Evolutionary conservation across 1,139 yeast genomes (phyloP), one percentile per base, ranked within the genome.

Genomic region (Hansenula lynferdii): DNA sequence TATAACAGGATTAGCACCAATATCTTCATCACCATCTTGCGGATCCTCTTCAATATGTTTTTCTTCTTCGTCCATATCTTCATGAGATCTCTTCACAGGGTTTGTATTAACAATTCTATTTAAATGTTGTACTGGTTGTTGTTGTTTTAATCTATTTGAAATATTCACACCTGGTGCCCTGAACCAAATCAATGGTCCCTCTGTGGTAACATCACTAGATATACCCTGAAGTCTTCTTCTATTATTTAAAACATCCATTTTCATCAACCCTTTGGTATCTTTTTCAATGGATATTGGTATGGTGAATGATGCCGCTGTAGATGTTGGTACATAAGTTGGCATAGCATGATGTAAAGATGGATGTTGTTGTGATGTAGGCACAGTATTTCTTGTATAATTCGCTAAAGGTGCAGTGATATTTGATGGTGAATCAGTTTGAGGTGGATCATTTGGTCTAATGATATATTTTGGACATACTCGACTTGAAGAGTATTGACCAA

Each of bases 111-210:
- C 34, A 11, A 40, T 40, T 39, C 45, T 45, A 17, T 48, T 45
- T 17, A 42, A 34, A 5, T 41, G 39, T 20, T 32, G 25, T 20
- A 36, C 31, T 37, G 41, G 40, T 12, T 42, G 34, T 10, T 43
- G 53, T 47, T 39, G 61, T 55, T 64, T 49, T 39, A 80, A 62
- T 44, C 84, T 67, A 51, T 72, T 76, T 2, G 74, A 62, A 15
- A 80, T 62, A 38, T 71, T 65, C 9, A 82, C 65, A 11, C 96
- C 95, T 8, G 96, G 89, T 3, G 92, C 77, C 45, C 86, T 72
- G 60, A 81, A 86, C 90, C 96, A 89, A 17, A 85, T 62, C 29
- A 83, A 65, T 40, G 82, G 84, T 23, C 66, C 65, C 27, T 53
- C 50, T 15, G 41, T 39, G 5, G 39, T 37, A 6, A 48, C 40